Evolutionary conservation across 345 rosid genomes (phyloP).

Genomic region (Gossypium stocksii): DNA sequence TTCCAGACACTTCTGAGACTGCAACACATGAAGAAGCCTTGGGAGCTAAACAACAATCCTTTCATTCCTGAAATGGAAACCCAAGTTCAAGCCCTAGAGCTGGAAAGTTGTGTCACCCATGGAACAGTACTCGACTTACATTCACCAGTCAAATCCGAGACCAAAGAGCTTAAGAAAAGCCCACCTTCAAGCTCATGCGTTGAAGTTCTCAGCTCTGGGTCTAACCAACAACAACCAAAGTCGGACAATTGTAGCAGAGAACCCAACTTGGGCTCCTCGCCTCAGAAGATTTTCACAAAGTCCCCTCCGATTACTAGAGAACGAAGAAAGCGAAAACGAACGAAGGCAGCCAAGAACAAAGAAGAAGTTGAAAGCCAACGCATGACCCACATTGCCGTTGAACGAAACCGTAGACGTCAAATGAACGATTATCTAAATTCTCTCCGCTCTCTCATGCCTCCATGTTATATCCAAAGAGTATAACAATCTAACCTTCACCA

Average conservation of each 20-base stretch:
- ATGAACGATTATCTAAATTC: constrained; percentile 71
- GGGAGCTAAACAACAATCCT: constrained; percentile 26
- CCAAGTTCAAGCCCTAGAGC: constrained; percentile 52
- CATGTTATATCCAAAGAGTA: constrained; percentile 65
- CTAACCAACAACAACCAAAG: constrained; percentile 27
- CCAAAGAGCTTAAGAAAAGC: constrained; percentile 30
- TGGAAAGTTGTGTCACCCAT: constrained; percentile 61
- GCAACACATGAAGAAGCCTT: constrained; percentile 57
- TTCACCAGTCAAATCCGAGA: constrained; percentile 55
- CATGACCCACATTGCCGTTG: constrained; percentile 82
- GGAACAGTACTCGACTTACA: constrained; percentile 38
- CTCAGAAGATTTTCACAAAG: constrained; percentile 19
- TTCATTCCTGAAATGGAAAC: constrained; percentile 26
- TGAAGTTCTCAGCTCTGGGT: constrained; percentile 36
- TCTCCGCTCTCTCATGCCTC: constrained; percentile 66
- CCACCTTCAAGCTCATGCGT: constrained; percentile 26
- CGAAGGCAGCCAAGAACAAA: constrained; percentile 48
- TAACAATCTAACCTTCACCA: not conserved
- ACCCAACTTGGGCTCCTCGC: constrained; percentile 21
- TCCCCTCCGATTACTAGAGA: constrained; percentile 36
- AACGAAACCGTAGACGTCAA: constrained; percentile 79
- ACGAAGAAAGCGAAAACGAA: constrained; percentile 56
- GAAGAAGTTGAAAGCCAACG: constrained; percentile 81
- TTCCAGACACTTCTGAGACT: constrained; percentile 51
- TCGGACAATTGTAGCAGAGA: constrained; percentile 14